Evolutionary conservation across 257 asterid genomes (phyloP).

Genomic region (Lithospermum erythrorhizon): DNA sequence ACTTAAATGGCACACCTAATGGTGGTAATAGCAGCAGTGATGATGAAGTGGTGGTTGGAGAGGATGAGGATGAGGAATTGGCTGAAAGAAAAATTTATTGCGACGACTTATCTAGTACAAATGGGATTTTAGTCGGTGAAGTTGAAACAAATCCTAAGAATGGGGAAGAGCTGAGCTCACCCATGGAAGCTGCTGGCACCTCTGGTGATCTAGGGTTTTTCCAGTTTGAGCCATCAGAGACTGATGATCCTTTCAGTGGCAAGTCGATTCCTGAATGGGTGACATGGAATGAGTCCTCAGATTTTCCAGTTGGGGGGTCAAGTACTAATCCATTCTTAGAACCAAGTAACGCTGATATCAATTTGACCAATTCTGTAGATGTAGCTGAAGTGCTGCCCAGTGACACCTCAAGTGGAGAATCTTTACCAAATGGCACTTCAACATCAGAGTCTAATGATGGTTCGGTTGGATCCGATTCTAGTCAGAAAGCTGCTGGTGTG

Average conservation of each 20-base stretch:
- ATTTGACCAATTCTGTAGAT: slow-evolving; percentile 21
- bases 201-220: slow-evolving; percentile 49
- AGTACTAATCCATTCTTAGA: slow-evolving; percentile 62
- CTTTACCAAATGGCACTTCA: slow-evolving; percentile 34
- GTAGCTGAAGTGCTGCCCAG: slow-evolving; percentile 14
- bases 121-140: slow-evolving; percentile 21
- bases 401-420: slow-evolving; percentile 31
- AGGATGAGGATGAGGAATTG: slow-evolving; percentile 40
- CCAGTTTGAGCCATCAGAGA: slow-evolving; percentile 51
- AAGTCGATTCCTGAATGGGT: slow-evolving; percentile 92
- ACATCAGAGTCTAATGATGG: slow-evolving; percentile 23
- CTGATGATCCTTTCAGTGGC: slow-evolving; percentile 66
- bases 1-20: background rate
- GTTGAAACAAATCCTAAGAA: slow-evolving; percentile 18
- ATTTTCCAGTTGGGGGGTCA: slow-evolving; percentile 31
- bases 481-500: slow-evolving; percentile 23
- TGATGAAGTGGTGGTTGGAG: background rate
- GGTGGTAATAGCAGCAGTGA: background rate
- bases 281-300: slow-evolving; percentile 52
- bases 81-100: slow-evolving; percentile 25
- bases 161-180: slow-evolving; percentile 14
- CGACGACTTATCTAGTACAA: slow-evolving; percentile 24
- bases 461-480: slow-evolving; percentile 28
- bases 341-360: slow-evolving; percentile 15
- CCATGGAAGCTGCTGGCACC: slow-evolving; percentile 24